Evolutionary conservation across 495 filamentous ascomycete species (phyloP), one percentile per base, ranked within the genome.

Genomic region (Trichoderma asperelloides): DNA sequence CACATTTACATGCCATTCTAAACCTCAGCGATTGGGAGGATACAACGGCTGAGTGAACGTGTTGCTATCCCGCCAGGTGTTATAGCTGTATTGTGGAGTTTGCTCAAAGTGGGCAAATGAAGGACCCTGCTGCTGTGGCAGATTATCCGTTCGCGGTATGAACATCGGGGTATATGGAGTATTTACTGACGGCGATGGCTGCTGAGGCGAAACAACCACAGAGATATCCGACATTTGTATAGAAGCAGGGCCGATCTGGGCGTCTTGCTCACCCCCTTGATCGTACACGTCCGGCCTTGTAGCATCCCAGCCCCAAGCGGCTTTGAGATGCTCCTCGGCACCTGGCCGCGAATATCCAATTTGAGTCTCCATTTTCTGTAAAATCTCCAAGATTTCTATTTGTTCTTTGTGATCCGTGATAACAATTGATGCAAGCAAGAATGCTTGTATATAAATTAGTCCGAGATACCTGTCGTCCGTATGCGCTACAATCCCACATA

Each of bases 401-500:
- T 96, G 93, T 68, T 97, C 89, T 37, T 82, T 79, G 11, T 84
- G 83, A 41, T 84, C 81, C 4, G 83, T 85, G 7, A 98, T 77
- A 41, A 84, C 89, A 73, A 90, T 88, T n/a, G 89, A 88, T 18
- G 91, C 92, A 60, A 93, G 88, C 39, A 86, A 86, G 25, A 98
- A 81, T 33, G 89, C 92, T 13, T 89, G 88, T 39, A 93, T 82
- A 40, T 89, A 90, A 28, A 96, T 87, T 67, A 84, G 88, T 2
- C 89, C 86, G 45, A 96, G 86, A 45, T 89, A 90, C 74, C 86
- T 81, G 71, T 97, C 92, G 74, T 91, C 89, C 66, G 89, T 85
- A 72, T 96, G 91, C 0, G 92, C 90, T 5, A 88, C 86, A 69
- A 98, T 94, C 30, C 94, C 95, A 71, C 93, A 97, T 49, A 95